Evolutionary conservation across 2,329 filamentous ascomycete genomes (phyloP), one percentile per base, ranked within the genome.

Genomic region (Botrytis hyacinthi): DNA sequence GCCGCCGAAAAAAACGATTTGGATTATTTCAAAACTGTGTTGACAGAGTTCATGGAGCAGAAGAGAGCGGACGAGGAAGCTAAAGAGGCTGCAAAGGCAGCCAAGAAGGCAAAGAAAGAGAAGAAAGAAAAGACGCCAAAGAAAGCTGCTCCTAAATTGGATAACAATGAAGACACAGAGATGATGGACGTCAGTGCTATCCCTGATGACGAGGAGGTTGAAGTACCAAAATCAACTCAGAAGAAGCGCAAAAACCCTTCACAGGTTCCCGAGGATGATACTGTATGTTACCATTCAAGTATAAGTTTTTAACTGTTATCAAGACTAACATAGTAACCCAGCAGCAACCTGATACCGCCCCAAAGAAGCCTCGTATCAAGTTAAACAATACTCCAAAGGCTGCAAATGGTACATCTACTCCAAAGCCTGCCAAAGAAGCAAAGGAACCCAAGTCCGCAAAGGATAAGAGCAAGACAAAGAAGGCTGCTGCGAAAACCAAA

Each of bases 211-310:
- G 86, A 84, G 81, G 84, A 77, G 77, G 85, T 84, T 40, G 85
- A 80, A 82, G 40, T 78, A 67, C 82, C 83, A 82, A 87, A 87
- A 80, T 80, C 87, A 10, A 88, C 88, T 80, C 83, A 83, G 68
- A 93, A 92, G 88, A 97, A 97, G 87, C 91, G 94, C 79, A 97
- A 97, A 88, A 91, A 93, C 80, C 92, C 90, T 59, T 62, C 70
- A 57, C 70, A 68, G 26, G 59, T 20, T 35, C 37, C 51, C 22
- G 94, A 97, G 73, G 90, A 90, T n/a, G 87, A 86, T 37, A 92
- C 91, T 83, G 90, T 91, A 81, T 83, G 86, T 78, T 60, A n/a
- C 14, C 29, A 16, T 29, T 44, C n/a, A 32, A 40, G 61, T 14
- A 18, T 42, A 26, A 60, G 3, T 48, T 61, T 20, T 20, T 35